These are phyloP conservation scores for Clitopilus hobsonii DNA, from an alignment of 768 basidiomycete species.

Conservation along the genomic window DNA sequence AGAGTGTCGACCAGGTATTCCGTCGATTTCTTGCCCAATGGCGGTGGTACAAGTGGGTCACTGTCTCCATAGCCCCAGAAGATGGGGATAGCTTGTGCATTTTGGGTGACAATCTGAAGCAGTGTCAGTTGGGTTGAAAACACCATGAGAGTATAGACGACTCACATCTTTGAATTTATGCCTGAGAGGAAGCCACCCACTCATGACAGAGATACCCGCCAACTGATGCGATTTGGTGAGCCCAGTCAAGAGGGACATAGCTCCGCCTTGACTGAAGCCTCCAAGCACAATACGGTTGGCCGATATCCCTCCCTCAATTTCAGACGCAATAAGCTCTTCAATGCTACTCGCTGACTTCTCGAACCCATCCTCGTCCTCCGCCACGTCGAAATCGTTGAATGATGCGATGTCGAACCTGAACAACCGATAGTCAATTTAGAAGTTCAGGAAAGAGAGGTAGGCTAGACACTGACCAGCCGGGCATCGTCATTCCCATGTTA, in stretches of 20 bases:
- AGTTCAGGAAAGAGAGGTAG: neutral
- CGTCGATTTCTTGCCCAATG: conserved; percentile 15
- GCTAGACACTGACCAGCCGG: conserved; percentile 51
- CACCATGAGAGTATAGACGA: neutral
- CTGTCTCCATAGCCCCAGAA: conserved; percentile 72
- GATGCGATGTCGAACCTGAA: conserved; percentile 74
- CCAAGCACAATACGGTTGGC: conserved; percentile 62
- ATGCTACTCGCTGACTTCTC: neutral
- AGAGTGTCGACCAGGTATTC: neutral
- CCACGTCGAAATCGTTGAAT: conserved; percentile 32
- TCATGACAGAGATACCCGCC: conserved; percentile 55
- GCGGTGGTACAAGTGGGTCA: conserved; percentile 55
- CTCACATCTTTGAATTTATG: conserved; percentile 48
- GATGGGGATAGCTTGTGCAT: conserved; percentile 51
- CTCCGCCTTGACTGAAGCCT: conserved; percentile 70
- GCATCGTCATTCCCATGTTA: conserved; percentile 71
- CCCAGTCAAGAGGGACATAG: conserved; percentile 53
- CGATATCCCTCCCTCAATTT: conserved; percentile 35
- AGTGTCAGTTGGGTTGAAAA: neutral
- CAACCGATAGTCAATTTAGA: neutral
- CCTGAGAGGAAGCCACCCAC: conserved; percentile 58
- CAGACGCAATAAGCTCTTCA: neutral
- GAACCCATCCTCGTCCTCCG: neutral
- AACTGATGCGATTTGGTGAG: conserved; percentile 46
- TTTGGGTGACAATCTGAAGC: conserved; percentile 41